Conservation (phyloP, 176 grass and related monocot genomes). For the Areca catechu region DNA sequence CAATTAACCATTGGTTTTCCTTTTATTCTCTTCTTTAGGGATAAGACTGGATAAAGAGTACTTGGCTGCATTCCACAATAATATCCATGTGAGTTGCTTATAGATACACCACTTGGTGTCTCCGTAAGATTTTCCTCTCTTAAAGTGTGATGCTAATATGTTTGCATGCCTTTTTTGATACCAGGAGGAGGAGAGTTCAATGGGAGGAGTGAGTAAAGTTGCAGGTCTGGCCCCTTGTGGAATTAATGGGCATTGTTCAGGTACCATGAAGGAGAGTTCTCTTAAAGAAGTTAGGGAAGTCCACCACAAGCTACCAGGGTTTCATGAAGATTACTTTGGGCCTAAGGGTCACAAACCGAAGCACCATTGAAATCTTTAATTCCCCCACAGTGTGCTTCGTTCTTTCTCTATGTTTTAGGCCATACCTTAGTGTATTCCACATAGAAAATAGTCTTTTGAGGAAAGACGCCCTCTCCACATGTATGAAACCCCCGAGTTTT, state of each 20-base stretch:
- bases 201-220: not conserved
- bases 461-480: not conserved
- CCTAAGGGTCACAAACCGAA: constrained; percentile 36
- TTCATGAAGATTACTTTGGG: constrained; percentile 66
- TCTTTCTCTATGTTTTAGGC: not conserved
- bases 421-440: not conserved
- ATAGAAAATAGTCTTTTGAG: not conserved
- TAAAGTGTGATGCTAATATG: too few relatives aligned
- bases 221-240: not conserved
- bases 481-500: not conserved
- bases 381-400: not conserved
- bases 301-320: constrained; percentile 28
- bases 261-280: constrained; percentile 35
- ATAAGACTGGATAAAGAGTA: constrained; percentile 42
- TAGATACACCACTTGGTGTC: too few relatives aligned
- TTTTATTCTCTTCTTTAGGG: constrained; percentile 27
- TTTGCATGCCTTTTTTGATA: not conserved
- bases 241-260: constrained; percentile 27
- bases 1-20: too few relatives aligned
- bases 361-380: constrained; percentile 33
- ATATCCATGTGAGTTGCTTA: constrained; percentile 23
- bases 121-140: too few relatives aligned
- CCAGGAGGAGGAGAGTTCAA: not conserved
- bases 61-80: constrained; percentile 12
- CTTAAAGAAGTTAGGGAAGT: constrained; percentile 25